Evolutionary conservation across 805 yeast species (phyloP).

Genomic region (Monosporozyma aquatica): DNA sequence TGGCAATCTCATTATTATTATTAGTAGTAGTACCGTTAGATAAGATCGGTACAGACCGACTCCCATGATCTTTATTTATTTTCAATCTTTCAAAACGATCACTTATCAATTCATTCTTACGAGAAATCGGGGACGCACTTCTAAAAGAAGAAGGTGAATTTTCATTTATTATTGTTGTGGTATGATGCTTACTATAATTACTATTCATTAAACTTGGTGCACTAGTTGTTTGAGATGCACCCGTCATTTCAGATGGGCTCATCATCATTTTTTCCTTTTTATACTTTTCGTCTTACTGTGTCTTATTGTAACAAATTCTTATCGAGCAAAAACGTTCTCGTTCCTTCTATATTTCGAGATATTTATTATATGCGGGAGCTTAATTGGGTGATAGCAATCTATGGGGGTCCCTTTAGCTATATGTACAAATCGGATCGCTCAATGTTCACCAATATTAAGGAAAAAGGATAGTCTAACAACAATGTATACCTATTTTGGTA

Average conservation of each 20-base stretch:
- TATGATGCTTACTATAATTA: background rate
- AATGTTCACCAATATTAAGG: too few relatives aligned
- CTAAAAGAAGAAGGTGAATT: background rate
- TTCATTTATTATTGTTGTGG: background rate
- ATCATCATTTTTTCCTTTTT: background rate
- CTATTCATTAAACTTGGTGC: conserved; percentile 1
- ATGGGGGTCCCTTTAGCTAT: too few relatives aligned
- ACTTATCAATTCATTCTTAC: background rate
- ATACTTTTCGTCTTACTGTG: too few relatives aligned
- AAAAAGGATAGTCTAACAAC: too few relatives aligned
- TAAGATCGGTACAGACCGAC: conserved; percentile 5
- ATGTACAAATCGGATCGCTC: too few relatives aligned
- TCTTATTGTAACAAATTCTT: too few relatives aligned
- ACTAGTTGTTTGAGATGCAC: background rate
- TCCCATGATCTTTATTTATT: background rate
- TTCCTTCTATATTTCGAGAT: too few relatives aligned
- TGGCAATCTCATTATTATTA: conserved; percentile 2
- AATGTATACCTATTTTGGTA: too few relatives aligned
- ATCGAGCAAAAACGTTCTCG: too few relatives aligned
- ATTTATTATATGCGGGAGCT: too few relatives aligned
- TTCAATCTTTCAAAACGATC: conserved; percentile 6
- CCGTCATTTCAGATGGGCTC: conserved; percentile 3
- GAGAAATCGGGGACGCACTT: background rate
- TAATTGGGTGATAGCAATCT: too few relatives aligned
- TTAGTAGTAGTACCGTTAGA: background rate